Percentiles rank a stretch among this genome's conserved stretches.
These are phyloP conservation scores for Nicotiana otophora DNA, from an alignment of 257 asterid species.

Conservation along the genomic window DNA sequence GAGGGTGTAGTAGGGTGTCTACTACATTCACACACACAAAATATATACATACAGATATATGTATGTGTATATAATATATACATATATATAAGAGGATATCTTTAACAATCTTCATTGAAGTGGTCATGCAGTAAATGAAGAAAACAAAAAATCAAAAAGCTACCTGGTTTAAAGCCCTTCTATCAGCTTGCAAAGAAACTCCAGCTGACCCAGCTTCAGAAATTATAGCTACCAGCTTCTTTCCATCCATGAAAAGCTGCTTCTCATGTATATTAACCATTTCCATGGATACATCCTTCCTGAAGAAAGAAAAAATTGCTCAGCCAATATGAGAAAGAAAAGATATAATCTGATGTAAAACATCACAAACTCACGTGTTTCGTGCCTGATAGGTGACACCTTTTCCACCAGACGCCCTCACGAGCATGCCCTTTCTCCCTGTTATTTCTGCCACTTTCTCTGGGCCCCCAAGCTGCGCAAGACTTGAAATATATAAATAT, in stretches of 20 bases:
- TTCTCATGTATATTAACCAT: slow-evolving; percentile 99
- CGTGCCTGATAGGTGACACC: slow-evolving; percentile 97
- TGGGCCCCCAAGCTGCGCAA: slow-evolving; percentile 91
- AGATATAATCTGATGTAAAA: slow-evolving; percentile 2
- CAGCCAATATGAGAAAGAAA: slow-evolving; percentile 15
- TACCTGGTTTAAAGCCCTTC: slow-evolving; percentile 93
- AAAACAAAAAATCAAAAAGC: not conserved
- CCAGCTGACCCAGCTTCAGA: slow-evolving; percentile 99
- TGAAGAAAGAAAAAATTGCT: slow-evolving; percentile 30
- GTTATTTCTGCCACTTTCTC: slow-evolving; percentile 95
- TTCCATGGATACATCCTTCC: slow-evolving; percentile 96
- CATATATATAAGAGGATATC: not conserved
- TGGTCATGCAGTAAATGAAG: not conserved
- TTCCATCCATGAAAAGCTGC: slow-evolving; percentile 90
- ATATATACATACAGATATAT: not conserved
- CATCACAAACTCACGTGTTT: slow-evolving; percentile 73
- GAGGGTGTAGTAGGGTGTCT: not conserved
- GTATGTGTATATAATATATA: not conserved
- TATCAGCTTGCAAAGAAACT: slow-evolving; percentile 99
- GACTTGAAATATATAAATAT: slow-evolving; percentile 6
- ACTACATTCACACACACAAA: not conserved
- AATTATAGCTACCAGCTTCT: slow-evolving; percentile 84
- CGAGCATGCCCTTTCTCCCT: slow-evolving; percentile 96
- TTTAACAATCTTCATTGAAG: not conserved
- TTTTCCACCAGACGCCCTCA: slow-evolving; percentile 82